Percentiles rank a stretch among this genome's conserved stretches.
These are phyloP conservation scores for Curvularia sp. DNA, from an alignment of 2,329 filamentous ascomycete genomes.

Conservation along the genomic window DNA sequence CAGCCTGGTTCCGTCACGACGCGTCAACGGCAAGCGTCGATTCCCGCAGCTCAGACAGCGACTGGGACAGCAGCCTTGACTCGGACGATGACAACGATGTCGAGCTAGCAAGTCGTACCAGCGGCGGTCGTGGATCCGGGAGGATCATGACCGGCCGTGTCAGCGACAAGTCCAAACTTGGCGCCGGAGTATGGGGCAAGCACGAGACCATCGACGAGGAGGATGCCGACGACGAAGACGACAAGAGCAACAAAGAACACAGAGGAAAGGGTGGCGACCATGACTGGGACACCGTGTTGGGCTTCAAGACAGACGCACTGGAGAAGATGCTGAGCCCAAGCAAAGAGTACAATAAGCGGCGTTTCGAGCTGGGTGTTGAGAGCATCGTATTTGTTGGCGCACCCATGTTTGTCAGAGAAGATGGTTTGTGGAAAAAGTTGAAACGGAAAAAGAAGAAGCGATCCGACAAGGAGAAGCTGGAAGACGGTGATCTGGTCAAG, in stretches of 20 bases:
- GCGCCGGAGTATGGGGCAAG: constrained; percentile 40
- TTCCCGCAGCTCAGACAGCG: constrained; percentile 44
- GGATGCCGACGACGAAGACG: constrained; percentile 35
- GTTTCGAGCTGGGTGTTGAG: constrained; percentile 53
- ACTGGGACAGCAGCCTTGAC: constrained; percentile 50
- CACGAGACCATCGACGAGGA: constrained; percentile 50
- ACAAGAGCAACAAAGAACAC: constrained; percentile 8
- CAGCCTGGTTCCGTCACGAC: constrained; percentile 49
- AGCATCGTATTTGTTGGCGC: constrained; percentile 51
- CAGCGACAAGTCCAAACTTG: constrained; percentile 36
- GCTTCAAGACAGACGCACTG: constrained; percentile 51
- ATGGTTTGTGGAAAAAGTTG: constrained; percentile 52
- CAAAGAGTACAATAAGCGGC: constrained; percentile 50
- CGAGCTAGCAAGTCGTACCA: constrained; percentile 47
- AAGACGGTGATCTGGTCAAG: constrained; percentile 31
- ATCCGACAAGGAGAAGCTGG: constrained; percentile 28
- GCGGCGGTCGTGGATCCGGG: constrained; percentile 42
- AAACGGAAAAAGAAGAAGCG: constrained; percentile 43
- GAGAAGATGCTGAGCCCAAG: constrained; percentile 51
- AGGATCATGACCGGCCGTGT: constrained; percentile 40
- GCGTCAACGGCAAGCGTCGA: constrained; percentile 48
- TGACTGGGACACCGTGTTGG: constrained; percentile 51
- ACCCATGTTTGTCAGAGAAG: constrained; percentile 54
- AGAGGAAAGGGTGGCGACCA: constrained; percentile 40
- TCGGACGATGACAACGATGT: constrained; percentile 45